Evolutionary conservation across 495 filamentous ascomycete species (phyloP), one percentile per base, ranked within the genome.

Genomic region (Durotheca rogersii): DNA sequence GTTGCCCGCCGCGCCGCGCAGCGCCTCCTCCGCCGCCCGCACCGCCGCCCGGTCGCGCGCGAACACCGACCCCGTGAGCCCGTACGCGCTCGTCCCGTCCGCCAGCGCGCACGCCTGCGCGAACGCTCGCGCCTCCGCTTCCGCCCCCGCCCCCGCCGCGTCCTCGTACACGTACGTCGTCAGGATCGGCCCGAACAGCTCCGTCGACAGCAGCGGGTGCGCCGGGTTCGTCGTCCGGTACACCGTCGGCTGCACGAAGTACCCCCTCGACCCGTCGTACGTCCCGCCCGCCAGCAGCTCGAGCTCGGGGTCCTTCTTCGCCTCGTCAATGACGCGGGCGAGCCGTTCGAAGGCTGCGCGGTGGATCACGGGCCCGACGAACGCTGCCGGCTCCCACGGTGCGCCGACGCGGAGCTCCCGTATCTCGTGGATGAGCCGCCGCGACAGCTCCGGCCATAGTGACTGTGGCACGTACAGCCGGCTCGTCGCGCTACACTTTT

Each of bases 401-500:
- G 76, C 70, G 34, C 90, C 90, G 31, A 89, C 65, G 37, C 80
- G 77, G 21, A 95, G 76, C 41, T 75, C 76, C 54, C 81, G 69
- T 16, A 82, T 83, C 69, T 90, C 84, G 10, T 75, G 68, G 17
- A 84, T 78, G 11, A 95, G 65, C 35, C 74, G 67, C 35, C 71
- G 62, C 47, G 80, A 72, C 70, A 92, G 89, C 40, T 80, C 69
- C 7, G 83, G 78, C 70, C 85, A 85, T 33, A 88, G 66, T 0
- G 85, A 89, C 51, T 77, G 69, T 0, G 89, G 81, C 6, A 94
- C 75, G 61, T 93, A 94, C 11, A 82, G 51, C 11, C 89, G 80
- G 37, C 87, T 91, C 1, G 85, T 87, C 34, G 89, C 89, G 58
- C 83, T 87, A 72, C 89, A 94, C 67, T 94, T 95, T 67, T 95